Conservation (phyloP, 257 asterid genomes). For the Phtheirospermum japonicum region DNA sequence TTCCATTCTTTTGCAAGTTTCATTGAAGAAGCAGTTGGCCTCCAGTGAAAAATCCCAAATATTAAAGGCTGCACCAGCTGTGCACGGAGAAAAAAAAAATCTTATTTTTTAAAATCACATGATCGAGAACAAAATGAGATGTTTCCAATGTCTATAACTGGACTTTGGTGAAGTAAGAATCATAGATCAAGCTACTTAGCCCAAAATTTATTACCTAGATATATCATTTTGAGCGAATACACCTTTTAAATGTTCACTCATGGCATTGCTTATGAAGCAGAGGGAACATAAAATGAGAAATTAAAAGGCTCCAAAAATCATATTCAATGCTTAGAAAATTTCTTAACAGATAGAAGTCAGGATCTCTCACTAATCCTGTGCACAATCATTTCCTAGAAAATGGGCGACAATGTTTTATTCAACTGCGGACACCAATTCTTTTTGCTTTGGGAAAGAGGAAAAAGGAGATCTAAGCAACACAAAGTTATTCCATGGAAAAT, state of each 20-base stretch:
- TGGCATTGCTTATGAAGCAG: conserved; percentile 7
- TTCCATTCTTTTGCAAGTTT: conserved; percentile 94
- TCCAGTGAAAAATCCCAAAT: conserved; percentile 99
- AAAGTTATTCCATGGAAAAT: too few species aligned
- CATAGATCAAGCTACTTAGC: too few species aligned
- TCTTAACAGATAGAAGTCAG: too few species aligned
- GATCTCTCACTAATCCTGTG: too few species aligned
- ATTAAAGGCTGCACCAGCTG: conserved; percentile 87
- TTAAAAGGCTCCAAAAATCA: conserved; percentile 12
- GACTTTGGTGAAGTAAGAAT: too few species aligned
- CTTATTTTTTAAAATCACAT: neutral
- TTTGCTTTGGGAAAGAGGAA: too few species aligned
- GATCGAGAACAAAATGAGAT: too few species aligned
- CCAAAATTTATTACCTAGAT: too few species aligned
- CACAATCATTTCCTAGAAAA: conserved; percentile 16
- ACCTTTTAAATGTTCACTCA: too few species aligned
- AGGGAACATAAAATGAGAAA: conserved; percentile 21
- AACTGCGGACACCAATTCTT: conserved; percentile 10
- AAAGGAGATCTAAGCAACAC: too few species aligned
- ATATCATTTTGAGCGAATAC: too few species aligned
- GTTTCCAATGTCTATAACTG: too few species aligned
- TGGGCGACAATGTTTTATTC: conserved; percentile 7
- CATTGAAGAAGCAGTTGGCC: conserved; percentile 77
- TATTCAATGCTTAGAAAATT: conserved; percentile 13
- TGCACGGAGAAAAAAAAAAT: conserved; percentile 27